Percentiles rank a stretch among this genome's conserved stretches.
Conservation (phyloP, 148 eudicot species). For the Nepenthes mirabilis region DNA sequence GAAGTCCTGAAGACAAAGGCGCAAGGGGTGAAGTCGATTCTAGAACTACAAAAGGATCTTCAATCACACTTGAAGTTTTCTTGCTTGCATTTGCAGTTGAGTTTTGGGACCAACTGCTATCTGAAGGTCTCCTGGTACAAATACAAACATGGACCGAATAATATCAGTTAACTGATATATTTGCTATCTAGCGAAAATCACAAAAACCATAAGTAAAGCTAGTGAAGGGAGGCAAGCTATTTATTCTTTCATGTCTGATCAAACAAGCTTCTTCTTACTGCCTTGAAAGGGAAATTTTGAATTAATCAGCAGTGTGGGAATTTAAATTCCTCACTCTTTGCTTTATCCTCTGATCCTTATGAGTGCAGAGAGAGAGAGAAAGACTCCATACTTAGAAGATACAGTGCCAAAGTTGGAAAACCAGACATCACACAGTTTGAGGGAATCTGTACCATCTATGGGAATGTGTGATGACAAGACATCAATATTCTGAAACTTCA, state of each 20-base stretch:
- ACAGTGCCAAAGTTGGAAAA: no score
- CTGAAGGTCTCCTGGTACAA: constrained; percentile 35
- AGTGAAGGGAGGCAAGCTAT: no score
- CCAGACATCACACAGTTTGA: no score
- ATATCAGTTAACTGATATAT: neutral
- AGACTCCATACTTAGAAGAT: neutral
- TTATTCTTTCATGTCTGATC: no score
- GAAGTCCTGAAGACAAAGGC: constrained; percentile 31
- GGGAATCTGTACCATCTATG: no score
- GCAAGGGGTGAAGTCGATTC: constrained; percentile 37
- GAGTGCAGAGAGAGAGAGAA: neutral
- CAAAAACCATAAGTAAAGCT: no score
- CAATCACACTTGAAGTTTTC: constrained; percentile 21
- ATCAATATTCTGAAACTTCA: no score
- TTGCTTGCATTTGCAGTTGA: constrained; percentile 20
- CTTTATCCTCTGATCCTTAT: neutral
- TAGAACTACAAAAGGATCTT: constrained; percentile 59
- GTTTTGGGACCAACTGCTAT: constrained; percentile 20
- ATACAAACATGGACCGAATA: constrained; percentile 9
- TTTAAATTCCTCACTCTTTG: neutral
- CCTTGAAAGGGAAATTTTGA: neutral
- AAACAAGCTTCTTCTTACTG: neutral
- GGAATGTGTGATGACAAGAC: no score
- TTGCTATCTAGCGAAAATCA: constrained; percentile 1
- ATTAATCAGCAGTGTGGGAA: neutral